Evolutionary conservation across 148 eudicot genomes (phyloP).

Genomic region (Cornus suecica): DNA sequence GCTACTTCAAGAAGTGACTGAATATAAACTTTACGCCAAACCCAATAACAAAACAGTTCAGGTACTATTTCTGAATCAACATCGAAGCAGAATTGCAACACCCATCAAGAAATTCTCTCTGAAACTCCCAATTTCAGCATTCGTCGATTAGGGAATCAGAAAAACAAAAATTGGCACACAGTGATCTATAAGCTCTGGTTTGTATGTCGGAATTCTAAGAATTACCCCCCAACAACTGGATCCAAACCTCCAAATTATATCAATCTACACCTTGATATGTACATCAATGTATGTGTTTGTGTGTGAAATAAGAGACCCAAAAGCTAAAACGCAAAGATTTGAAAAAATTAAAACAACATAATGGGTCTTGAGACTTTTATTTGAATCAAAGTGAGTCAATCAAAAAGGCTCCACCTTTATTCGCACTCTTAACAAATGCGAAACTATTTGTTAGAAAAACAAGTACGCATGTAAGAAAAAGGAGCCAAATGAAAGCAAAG

Average conservation of each 20-base stretch:
- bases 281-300: too few species aligned
- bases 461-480: neutral
- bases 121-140: neutral
- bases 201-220: neutral
- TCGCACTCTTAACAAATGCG: neutral
- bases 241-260: neutral
- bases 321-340: neutral
- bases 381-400: neutral
- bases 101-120: neutral
- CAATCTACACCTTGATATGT: neutral
- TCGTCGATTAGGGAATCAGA: neutral
- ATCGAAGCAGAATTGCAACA: neutral
- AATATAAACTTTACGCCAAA: neutral
- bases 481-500: slow-evolving; percentile 1
- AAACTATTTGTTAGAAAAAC: neutral
- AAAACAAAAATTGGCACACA: neutral
- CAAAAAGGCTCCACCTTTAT: neutral
- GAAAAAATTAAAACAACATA: neutral
- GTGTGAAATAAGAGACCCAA: neutral
- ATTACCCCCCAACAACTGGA: neutral
- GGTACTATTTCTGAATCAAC: neutral
- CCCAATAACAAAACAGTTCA: neutral
- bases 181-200: neutral
- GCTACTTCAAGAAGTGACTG: neutral
- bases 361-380: neutral